These are phyloP conservation scores for Colletotrichum chlorophyti DNA, from an alignment of 2,329 filamentous ascomycete species.

Conservation along the genomic window DNA sequence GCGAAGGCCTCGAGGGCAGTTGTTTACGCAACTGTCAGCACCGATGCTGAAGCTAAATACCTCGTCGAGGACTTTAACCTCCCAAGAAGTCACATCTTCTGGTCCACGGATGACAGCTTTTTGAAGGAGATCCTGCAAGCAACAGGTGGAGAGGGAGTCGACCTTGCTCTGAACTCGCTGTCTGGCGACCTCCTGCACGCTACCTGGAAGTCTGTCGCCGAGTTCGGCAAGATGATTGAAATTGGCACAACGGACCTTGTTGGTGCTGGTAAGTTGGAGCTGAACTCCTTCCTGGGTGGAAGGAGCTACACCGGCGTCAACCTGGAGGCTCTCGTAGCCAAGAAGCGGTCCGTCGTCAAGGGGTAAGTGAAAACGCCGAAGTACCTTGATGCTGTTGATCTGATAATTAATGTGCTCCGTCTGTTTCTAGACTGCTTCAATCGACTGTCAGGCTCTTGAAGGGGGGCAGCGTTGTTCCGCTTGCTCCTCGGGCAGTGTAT, in stretches of 20 bases:
- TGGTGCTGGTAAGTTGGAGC: conserved; percentile 44
- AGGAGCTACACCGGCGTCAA: conserved; percentile 43
- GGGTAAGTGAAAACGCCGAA: conserved; percentile 18
- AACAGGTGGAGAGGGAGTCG: conserved; percentile 36
- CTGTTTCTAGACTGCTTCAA: neutral
- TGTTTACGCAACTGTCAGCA: conserved; percentile 42
- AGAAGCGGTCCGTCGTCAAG: neutral
- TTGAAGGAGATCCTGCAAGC: conserved; percentile 31
- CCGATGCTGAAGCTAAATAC: conserved; percentile 37
- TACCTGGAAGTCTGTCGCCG: conserved; percentile 48
- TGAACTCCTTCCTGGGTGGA: conserved; percentile 49
- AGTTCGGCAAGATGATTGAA: conserved; percentile 48
- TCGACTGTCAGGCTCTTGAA: conserved; percentile 1
- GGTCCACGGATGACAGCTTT: conserved; percentile 37
- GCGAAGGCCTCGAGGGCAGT: no score
- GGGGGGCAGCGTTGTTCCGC: conserved; percentile 26
- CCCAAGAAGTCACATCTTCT: conserved; percentile 38
- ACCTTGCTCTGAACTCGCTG: conserved; percentile 44
- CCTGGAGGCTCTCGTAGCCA: conserved; percentile 21
- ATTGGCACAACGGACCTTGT: conserved; percentile 48
- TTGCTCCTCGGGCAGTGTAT: conserved; percentile 32
- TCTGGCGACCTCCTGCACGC: conserved; percentile 44
- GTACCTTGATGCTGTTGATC: no score
- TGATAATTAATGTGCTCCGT: conserved; percentile 31
- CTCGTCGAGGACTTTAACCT: conserved; percentile 37